Conservation (phyloP, 2,329 filamentous ascomycete species). For the Aspergillus calidoustus region DNA sequence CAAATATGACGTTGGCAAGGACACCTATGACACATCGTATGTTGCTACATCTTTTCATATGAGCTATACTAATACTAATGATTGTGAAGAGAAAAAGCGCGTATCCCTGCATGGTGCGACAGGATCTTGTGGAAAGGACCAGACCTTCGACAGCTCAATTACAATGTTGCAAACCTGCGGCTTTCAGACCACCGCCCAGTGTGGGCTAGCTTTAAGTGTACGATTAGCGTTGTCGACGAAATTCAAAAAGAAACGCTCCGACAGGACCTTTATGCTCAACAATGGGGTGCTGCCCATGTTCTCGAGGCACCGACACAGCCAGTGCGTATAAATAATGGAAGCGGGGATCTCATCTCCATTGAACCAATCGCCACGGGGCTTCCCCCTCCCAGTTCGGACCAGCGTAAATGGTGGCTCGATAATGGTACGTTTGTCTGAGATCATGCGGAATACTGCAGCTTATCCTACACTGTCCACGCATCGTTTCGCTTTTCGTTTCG, state of each 20-base stretch:
- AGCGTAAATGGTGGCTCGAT: slow-evolving; percentile 69
- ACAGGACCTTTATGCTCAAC: slow-evolving; percentile 71
- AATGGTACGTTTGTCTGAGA: slow-evolving; percentile 50
- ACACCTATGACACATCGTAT: slow-evolving; percentile 89
- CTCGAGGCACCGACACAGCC: slow-evolving; percentile 26
- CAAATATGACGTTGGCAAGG: slow-evolving; percentile 88
- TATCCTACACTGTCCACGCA: neutral
- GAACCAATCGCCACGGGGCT: slow-evolving; percentile 80
- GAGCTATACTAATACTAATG: too few relatives aligned
- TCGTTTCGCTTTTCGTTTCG: slow-evolving; percentile 16
- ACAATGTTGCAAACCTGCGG: slow-evolving; percentile 77
- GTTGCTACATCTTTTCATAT: slow-evolving; percentile 33
- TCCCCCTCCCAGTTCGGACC: slow-evolving; percentile 65
- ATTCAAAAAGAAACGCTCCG: slow-evolving; percentile 72
- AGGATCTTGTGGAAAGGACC: slow-evolving; percentile 85
- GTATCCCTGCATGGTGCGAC: slow-evolving; percentile 97
- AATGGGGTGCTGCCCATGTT: slow-evolving; percentile 66
- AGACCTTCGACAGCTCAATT: slow-evolving; percentile 80
- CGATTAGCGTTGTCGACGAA: slow-evolving; percentile 80
- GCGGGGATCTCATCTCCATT: slow-evolving; percentile 75
- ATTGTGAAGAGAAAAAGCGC: slow-evolving; percentile 75
- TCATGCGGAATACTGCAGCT: neutral
- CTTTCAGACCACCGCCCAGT: slow-evolving; percentile 98
- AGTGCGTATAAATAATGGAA: slow-evolving; percentile 56
- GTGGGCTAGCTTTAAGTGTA: slow-evolving; percentile 85